These are phyloP conservation scores for Rhizomucor miehei DNA, from an alignment of 371 early-diverging fungal species.

Conservation along the genomic window DNA sequence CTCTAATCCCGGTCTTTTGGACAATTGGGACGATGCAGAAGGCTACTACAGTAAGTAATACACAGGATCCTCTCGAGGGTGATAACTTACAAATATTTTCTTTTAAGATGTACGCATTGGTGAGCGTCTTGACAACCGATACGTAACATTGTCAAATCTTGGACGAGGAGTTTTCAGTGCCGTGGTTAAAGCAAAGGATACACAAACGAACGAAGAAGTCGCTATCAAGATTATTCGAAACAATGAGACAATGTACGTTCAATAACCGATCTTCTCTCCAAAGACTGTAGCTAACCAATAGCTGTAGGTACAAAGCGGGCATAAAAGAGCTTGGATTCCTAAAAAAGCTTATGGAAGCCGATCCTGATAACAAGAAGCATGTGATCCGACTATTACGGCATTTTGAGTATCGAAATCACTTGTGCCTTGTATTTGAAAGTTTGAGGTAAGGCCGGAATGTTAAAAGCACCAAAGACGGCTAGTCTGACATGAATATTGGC, in stretches of 20 bases:
- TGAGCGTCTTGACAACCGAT: conserved; percentile 84
- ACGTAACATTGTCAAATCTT: conserved; percentile 77
- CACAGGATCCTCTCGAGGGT: neutral
- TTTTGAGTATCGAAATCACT: conserved; percentile 89
- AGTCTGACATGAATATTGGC: conserved; percentile 1
- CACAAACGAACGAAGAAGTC: conserved; percentile 70
- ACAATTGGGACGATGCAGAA: conserved; percentile 95
- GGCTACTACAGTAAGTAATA: conserved; percentile 88
- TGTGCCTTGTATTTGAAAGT: conserved; percentile 95
- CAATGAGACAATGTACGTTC: conserved; percentile 86
- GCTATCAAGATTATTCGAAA: conserved; percentile 95
- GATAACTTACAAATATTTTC: neutral
- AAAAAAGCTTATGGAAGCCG: conserved; percentile 75
- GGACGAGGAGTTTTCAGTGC: conserved; percentile 95
- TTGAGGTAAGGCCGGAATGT: conserved; percentile 49
- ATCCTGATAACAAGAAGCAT: conserved; percentile 87
- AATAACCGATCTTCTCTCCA: neutral
- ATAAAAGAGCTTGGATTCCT: conserved; percentile 86
- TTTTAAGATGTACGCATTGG: conserved; percentile 71
- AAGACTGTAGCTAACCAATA: neutral
- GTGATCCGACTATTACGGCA: conserved; percentile 78
- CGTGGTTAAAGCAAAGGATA: conserved; percentile 87
- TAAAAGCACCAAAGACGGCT: neutral
- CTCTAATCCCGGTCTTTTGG: conserved; percentile 61
- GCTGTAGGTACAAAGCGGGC: conserved; percentile 82